These are phyloP conservation scores for Nakataea oryzae DNA, from an alignment of 2,329 filamentous ascomycete species.

Conservation along the genomic window DNA sequence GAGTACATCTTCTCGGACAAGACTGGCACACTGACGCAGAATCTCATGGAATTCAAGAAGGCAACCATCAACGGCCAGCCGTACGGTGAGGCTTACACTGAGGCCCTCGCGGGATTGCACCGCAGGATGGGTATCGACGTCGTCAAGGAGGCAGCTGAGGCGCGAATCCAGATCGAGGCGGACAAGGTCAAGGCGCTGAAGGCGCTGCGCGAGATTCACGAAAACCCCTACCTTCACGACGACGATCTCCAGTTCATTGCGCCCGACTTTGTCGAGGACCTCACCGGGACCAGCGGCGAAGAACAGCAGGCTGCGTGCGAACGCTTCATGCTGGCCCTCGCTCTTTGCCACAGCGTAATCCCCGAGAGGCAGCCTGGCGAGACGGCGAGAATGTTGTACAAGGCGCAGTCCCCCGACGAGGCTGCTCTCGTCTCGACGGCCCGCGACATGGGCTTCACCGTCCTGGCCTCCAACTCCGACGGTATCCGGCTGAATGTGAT, in stretches of 20 bases:
- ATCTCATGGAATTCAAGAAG: slow-evolving; percentile 88
- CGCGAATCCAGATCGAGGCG: slow-evolving; percentile 65
- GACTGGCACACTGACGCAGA: slow-evolving; percentile 15
- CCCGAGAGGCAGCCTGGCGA: slow-evolving; percentile 85
- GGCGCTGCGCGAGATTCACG: slow-evolving; percentile 63
- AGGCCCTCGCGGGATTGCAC: slow-evolving; percentile 93
- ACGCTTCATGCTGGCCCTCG: slow-evolving; percentile 88
- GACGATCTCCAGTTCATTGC: slow-evolving; percentile 88
- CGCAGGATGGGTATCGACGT: slow-evolving; percentile 81
- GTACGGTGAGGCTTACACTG: slow-evolving; percentile 96
- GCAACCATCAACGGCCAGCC: slow-evolving; percentile 91
- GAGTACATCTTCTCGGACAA: slow-evolving; percentile 75
- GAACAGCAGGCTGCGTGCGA: slow-evolving; percentile 72
- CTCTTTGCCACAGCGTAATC: slow-evolving; percentile 95
- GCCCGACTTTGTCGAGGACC: slow-evolving; percentile 76
- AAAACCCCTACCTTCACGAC: slow-evolving; percentile 86
- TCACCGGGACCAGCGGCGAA: slow-evolving; percentile 64
- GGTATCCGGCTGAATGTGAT: slow-evolving; percentile 79
- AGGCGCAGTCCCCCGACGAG: slow-evolving; percentile 94
- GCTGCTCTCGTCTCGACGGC: slow-evolving; percentile 90
- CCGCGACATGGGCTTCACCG: slow-evolving; percentile 89
- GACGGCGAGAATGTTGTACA: slow-evolving; percentile 84
- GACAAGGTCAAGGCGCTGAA: slow-evolving; percentile 65
- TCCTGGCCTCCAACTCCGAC: slow-evolving; percentile 69
- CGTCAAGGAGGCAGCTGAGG: slow-evolving; percentile 65